These are phyloP conservation scores for Saprolegnia diclina DNA, from an alignment of 352 stramenopile species.

Conservation along the genomic window DNA sequence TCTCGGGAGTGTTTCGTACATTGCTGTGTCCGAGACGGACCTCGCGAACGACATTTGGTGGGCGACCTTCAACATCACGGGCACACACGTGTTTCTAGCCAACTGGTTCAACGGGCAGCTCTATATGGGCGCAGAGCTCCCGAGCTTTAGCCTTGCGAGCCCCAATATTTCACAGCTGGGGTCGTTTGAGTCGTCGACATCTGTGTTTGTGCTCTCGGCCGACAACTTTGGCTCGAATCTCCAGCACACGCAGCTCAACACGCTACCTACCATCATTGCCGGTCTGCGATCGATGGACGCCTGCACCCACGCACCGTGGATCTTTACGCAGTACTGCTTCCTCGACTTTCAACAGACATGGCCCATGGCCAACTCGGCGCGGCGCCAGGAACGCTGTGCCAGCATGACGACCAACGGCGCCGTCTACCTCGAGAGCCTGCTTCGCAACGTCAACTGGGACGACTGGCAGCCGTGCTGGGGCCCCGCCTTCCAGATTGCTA, in stretches of 20 bases:
- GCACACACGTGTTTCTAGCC: slow-evolving; percentile 4
- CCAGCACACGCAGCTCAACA: neutral
- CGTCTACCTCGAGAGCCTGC: neutral
- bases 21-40: neutral
- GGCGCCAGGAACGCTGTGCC: slow-evolving; percentile 1
- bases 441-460: neutral
- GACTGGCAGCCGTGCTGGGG: neutral
- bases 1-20: slow-evolving; percentile 6
- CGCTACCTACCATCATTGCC: neutral
- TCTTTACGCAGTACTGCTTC: slow-evolving; percentile 15
- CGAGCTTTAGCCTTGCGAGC: neutral
- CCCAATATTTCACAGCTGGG: neutral
- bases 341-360: neutral
- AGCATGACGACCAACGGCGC: slow-evolving; percentile 3
- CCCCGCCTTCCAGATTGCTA: neutral
- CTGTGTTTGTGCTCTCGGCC: neutral
- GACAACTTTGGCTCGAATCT: neutral
- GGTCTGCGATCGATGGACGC: neutral
- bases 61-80: slow-evolving; percentile 9
- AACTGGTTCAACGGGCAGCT: slow-evolving; percentile 13
- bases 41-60: slow-evolving; percentile 9
- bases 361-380: neutral
- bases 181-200: neutral
- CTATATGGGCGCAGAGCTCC: neutral
- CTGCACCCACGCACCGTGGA: neutral